Conservation (phyloP, 2,329 filamentous ascomycete species). For the Clonostachys rhizophaga region DNA sequence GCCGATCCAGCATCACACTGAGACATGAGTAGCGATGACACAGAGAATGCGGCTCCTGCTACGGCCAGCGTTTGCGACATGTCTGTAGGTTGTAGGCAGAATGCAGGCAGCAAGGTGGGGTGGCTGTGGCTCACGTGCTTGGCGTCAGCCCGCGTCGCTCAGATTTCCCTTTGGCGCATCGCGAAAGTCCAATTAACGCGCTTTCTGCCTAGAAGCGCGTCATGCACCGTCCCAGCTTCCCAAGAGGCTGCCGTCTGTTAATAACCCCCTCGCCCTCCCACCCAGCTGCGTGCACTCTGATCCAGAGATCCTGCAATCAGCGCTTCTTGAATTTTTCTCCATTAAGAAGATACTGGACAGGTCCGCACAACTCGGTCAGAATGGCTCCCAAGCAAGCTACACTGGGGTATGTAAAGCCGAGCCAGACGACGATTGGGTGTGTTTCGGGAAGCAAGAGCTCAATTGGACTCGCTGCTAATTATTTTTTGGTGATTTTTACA, state of each 20-base stretch:
- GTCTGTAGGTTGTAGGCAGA: too few species aligned
- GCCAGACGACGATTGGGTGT: slow-evolving; percentile 71
- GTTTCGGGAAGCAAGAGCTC: background rate
- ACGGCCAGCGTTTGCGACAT: too few species aligned
- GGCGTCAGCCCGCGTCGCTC: background rate
- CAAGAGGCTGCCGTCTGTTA: background rate
- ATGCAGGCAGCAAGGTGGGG: background rate
- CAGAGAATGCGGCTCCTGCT: too few species aligned
- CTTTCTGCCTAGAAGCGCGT: slow-evolving; percentile 30
- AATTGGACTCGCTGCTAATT: slow-evolving; percentile 2
- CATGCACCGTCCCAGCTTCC: slow-evolving; percentile 12
- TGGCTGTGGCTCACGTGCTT: background rate
- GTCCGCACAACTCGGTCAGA: slow-evolving; percentile 1
- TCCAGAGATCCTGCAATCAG: too few species aligned
- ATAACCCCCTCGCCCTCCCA: too few species aligned
- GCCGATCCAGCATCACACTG: too few species aligned
- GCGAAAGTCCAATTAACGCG: slow-evolving; percentile 29
- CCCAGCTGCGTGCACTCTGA: too few species aligned
- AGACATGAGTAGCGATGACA: background rate
- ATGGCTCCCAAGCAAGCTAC: slow-evolving; percentile 71
- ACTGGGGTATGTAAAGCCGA: slow-evolving; percentile 78
- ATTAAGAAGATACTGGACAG: too few species aligned
- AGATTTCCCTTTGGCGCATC: background rate
- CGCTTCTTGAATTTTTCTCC: too few species aligned
- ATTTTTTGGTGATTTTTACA: slow-evolving; percentile 25